Conservation (phyloP, 495 filamentous ascomycete genomes). For the Massariosphaeria phaeospora region DNA sequence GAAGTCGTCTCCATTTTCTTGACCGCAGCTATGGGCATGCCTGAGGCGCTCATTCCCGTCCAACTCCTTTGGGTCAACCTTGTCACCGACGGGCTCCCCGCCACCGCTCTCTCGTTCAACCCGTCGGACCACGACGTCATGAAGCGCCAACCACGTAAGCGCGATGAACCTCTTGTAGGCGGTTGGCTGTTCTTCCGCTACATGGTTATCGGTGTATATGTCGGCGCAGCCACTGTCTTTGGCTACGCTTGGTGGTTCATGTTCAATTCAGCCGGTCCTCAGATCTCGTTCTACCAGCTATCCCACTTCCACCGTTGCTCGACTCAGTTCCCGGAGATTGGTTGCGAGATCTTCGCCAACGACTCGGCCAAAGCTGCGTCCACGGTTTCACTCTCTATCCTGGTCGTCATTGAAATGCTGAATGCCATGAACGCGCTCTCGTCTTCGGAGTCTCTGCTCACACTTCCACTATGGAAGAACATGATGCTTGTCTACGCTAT, state of each 20-base stretch:
- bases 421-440: constrained; percentile 99
- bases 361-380: constrained; percentile 87
- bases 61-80: constrained; percentile 99
- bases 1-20: constrained; percentile 99
- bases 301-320: constrained; percentile 93
- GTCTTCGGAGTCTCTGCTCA: constrained; percentile 88
- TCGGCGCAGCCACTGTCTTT: constrained; percentile 90
- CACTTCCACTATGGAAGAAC: constrained; percentile 91
- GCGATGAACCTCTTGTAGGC: constrained; percentile 85
- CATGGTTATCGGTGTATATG: constrained; percentile 91
- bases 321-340: constrained; percentile 79
- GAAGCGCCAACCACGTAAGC: constrained; percentile 80
- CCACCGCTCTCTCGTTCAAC: constrained; percentile 96
- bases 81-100: constrained; percentile 95
- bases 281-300: constrained; percentile 88
- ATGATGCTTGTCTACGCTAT: constrained; percentile 97
- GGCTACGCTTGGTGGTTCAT: constrained; percentile 99
- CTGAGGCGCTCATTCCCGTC: constrained; percentile 94
- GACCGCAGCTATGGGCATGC: constrained; percentile 95
- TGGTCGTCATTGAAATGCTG: constrained; percentile 99
- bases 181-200: constrained; percentile 98
- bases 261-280: constrained; percentile 86
- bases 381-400: constrained; percentile 84
- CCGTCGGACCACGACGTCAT: constrained; percentile 97
- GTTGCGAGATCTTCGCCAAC: constrained; percentile 89